A percentile compares a stretch with the other conserved stretches of the same genome.
These are phyloP conservation scores for Bipolaris bicolor DNA, from an alignment of 2,329 filamentous ascomycete species.

Conservation along the genomic window DNA sequence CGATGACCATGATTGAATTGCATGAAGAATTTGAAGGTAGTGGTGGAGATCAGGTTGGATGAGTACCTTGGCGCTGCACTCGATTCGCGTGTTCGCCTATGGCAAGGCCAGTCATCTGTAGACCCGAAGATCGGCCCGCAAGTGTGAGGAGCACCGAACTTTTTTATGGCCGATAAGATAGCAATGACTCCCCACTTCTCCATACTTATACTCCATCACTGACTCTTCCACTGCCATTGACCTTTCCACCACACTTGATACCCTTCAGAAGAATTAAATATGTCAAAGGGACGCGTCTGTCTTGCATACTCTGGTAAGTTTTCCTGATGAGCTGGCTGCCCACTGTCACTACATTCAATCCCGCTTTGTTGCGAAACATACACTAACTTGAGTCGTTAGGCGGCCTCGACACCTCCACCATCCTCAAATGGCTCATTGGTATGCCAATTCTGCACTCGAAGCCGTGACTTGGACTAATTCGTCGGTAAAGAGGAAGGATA, in stretches of 20 bases:
- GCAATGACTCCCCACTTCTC: constrained; percentile 21
- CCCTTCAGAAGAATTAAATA: constrained; percentile 22
- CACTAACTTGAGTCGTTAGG: constrained; percentile 46
- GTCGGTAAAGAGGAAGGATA: constrained; percentile 57
- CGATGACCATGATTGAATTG: neutral
- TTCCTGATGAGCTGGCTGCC: neutral
- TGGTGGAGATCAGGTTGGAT: neutral
- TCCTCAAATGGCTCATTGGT: constrained; percentile 47
- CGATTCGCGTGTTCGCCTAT: constrained; percentile 4
- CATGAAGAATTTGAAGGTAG: neutral
- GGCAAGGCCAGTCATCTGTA: constrained; percentile 6
- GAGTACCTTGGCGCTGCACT: neutral
- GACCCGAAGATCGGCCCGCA: constrained; percentile 32
- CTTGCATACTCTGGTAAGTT: constrained; percentile 55
- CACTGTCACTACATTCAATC: neutral
- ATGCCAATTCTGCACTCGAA: constrained; percentile 12
- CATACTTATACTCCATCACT: constrained; percentile 21
- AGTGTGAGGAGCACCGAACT: constrained; percentile 18
- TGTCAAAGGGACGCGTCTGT: constrained; percentile 55
- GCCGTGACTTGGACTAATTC: constrained; percentile 14
- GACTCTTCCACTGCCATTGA: constrained; percentile 18
- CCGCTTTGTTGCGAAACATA: constrained; percentile 4
- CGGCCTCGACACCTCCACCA: constrained; percentile 65
- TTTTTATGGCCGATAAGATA: constrained; percentile 29
- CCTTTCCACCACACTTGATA: constrained; percentile 6